Evolutionary conservation across 192 early-diverging fungal species (phyloP).

Genomic region (Pilaira anomala): DNA sequence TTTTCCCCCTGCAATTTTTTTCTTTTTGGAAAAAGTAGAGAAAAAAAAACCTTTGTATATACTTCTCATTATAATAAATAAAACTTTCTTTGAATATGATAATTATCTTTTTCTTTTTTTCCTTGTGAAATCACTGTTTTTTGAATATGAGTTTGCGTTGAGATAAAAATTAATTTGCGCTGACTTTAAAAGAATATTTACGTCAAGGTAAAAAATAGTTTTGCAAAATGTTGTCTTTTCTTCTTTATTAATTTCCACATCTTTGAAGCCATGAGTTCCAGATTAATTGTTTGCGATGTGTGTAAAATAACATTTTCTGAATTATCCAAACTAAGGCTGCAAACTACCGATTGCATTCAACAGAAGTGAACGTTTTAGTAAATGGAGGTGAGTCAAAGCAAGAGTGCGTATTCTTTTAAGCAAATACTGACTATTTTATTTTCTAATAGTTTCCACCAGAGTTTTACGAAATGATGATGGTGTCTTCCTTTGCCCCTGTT

Average conservation of each 20-base stretch:
- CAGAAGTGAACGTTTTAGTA: conserved; percentile 17
- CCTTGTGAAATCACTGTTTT: too few relatives aligned
- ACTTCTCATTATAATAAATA: too few relatives aligned
- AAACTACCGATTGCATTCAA: conserved; percentile 14
- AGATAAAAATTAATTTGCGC: conserved; percentile 22
- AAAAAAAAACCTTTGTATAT: too few relatives aligned
- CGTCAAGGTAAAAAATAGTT: conserved; percentile 20
- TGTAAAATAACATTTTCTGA: conserved; percentile 19
- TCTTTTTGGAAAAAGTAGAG: too few relatives aligned
- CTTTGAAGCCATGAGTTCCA: conserved; percentile 16
- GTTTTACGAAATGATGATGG: conserved; percentile 17
- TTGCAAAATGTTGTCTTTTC: not conserved
- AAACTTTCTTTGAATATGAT: too few relatives aligned
- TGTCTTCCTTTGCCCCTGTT: conserved; percentile 16
- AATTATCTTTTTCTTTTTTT: too few relatives aligned
- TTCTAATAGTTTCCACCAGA: conserved; percentile 17
- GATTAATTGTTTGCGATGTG: conserved; percentile 13
- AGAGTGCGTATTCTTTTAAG: conserved; percentile 14
- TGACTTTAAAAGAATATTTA: conserved; percentile 14
- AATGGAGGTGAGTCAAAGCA: conserved; percentile 15
- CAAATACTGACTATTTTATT: conserved; percentile 10
- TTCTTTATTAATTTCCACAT: conserved; percentile 19
- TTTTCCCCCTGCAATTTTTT: too few relatives aligned
- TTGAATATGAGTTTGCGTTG: conserved; percentile 19
- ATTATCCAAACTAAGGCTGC: conserved; percentile 16